Conservation (phyloP, 2,329 filamentous ascomycete genomes). For the Fusarium pseudonygamai region DNA sequence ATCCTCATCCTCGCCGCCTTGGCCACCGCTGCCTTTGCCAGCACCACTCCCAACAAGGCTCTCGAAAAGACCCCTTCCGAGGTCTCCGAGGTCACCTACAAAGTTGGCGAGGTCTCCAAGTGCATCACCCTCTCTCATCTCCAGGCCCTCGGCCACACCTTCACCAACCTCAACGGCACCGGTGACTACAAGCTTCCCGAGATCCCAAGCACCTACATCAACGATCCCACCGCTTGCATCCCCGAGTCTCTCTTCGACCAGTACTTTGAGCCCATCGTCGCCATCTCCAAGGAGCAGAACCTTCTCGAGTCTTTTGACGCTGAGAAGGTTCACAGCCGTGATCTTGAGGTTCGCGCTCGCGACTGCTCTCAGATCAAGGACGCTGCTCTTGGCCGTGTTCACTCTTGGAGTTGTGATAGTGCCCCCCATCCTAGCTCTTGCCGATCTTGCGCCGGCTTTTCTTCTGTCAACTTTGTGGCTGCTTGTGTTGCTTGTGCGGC, state of each 20-base stretch:
- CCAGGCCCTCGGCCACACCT: conserved; percentile 24
- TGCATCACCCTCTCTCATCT: conserved; percentile 22
- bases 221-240: conserved; percentile 16
- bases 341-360: conserved; percentile 3
- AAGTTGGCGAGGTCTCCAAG: neutral
- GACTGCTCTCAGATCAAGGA: conserved; percentile 16
- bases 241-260: conserved; percentile 22
- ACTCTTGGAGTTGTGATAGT: conserved; percentile 15
- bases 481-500: conserved; percentile 21
- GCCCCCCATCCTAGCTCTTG: conserved; percentile 9
- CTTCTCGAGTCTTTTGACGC: conserved; percentile 8
- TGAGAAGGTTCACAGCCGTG: neutral
- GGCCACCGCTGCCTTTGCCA: neutral
- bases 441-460: conserved; percentile 20
- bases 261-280: conserved; percentile 27
- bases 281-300: conserved; percentile 19
- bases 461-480: conserved; percentile 18
- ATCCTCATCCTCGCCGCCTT: conserved; percentile 6
- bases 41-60: neutral
- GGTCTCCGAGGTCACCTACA: neutral
- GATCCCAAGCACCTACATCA: conserved; percentile 7
- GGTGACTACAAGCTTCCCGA: neutral
- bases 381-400: neutral
- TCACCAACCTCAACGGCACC: neutral
- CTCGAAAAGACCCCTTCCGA: neutral